Conservation (phyloP, 2,329 filamentous ascomycete species). For the Ciborinia camelliae region DNA sequence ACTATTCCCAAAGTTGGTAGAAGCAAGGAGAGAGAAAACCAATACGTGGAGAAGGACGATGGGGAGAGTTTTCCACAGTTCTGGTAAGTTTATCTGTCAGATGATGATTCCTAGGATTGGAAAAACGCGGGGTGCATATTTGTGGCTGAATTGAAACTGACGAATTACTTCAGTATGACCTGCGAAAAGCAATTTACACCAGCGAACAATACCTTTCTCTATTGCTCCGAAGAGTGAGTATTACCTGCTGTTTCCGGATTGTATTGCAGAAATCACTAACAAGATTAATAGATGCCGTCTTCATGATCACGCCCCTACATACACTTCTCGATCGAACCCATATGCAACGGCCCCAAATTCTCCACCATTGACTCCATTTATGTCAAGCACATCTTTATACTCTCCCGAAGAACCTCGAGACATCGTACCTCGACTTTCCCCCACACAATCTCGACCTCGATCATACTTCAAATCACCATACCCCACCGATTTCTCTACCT, state of each 20-base stretch:
- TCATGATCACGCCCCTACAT: slow-evolving; percentile 31
- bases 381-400: slow-evolving; percentile 42
- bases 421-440: slow-evolving; percentile 61
- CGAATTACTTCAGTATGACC: slow-evolving; percentile 51
- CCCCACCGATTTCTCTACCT: slow-evolving; percentile 16
- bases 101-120: slow-evolving; percentile 34
- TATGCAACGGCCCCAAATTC: slow-evolving; percentile 30
- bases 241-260: background rate
- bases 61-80: slow-evolving; percentile 63
- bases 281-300: slow-evolving; percentile 30
- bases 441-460: slow-evolving; percentile 56
- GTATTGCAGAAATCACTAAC: background rate
- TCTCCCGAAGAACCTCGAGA: slow-evolving; percentile 52
- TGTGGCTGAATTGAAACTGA: slow-evolving; percentile 24
- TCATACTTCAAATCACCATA: slow-evolving; percentile 49
- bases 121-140: slow-evolving; percentile 31
- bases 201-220: slow-evolving; percentile 54
- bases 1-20: slow-evolving; percentile 21
- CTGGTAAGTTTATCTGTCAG: slow-evolving; percentile 46
- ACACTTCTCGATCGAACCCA: slow-evolving; percentile 24
- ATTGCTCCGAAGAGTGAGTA: slow-evolving; percentile 62
- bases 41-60: slow-evolving; percentile 43
- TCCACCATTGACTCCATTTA: slow-evolving; percentile 37
- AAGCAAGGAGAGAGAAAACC: slow-evolving; percentile 24
- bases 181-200: slow-evolving; percentile 65